phyloP scores from a whole-genome alignment of 306 rosid genomes.

The Sphenostylis stenocarpa region DNA sequence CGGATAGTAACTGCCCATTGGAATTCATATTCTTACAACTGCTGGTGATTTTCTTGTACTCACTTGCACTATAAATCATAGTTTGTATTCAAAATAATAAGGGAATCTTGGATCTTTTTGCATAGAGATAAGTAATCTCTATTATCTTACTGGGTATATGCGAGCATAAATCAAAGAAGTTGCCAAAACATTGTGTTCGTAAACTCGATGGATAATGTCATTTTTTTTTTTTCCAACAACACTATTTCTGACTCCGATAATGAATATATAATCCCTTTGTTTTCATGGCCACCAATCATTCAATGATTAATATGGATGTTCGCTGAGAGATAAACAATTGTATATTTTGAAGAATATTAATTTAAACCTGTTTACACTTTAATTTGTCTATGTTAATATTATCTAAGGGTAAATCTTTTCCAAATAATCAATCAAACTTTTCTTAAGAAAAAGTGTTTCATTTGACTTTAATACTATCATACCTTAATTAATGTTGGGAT shows the following conservation, averaged over 20 bases:
- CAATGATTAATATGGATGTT: slow-evolving; percentile 1
- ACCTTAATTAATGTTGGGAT: too few species aligned
- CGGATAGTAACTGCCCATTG: background rate
- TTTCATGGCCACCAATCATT: slow-evolving; percentile 18
- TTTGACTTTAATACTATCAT: too few species aligned
- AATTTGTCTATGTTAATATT: too few species aligned
- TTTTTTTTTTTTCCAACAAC: background rate
- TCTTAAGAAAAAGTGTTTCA: too few species aligned
- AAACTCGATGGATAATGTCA: background rate
- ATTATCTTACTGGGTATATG: slow-evolving; percentile 26
- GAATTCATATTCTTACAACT: background rate
- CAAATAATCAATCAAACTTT: too few species aligned
- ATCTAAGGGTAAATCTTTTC: too few species aligned
- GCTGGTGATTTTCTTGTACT: slow-evolving; percentile 4
- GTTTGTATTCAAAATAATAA: background rate
- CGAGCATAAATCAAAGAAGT: slow-evolving; percentile 32
- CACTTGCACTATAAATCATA: background rate
- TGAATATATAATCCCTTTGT: background rate
- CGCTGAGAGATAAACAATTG: background rate
- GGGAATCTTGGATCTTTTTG: slow-evolving; percentile 35
- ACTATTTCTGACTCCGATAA: slow-evolving; percentile 26
- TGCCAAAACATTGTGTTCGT: slow-evolving; percentile 28
- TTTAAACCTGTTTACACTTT: background rate
- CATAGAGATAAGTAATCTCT: slow-evolving; percentile 33
- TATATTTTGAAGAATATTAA: background rate